phyloP scores from a whole-genome alignment of 1,284 basidiomycete genomes.

The Heterobasidion occidentale region DNA sequence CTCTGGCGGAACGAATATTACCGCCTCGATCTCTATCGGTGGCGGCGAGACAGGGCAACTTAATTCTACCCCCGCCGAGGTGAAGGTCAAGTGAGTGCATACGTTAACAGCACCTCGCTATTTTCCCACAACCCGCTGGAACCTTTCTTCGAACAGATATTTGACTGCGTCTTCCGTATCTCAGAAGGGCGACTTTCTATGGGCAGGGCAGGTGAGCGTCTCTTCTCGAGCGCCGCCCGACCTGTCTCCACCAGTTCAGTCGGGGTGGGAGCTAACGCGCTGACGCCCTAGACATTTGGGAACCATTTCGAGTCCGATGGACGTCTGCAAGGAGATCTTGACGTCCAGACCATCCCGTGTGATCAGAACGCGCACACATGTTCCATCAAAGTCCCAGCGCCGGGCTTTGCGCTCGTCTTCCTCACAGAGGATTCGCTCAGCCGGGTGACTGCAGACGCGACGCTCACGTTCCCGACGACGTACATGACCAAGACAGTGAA shows the following conservation, averaged over 20 bases:
- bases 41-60: constrained; percentile 30
- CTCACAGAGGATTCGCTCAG: constrained; percentile 38
- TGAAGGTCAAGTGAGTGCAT: constrained; percentile 46
- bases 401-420: constrained; percentile 68
- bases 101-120: constrained; percentile 13
- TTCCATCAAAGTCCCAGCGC: constrained; percentile 57
- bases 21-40: constrained; percentile 35
- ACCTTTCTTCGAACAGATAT: constrained; percentile 24
- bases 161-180: constrained; percentile 44
- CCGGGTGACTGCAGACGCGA: constrained; percentile 27
- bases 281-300: constrained; percentile 54
- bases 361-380: constrained; percentile 42
- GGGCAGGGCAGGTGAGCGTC: constrained; percentile 48
- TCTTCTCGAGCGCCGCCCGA: background rate
- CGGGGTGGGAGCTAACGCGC: background rate
- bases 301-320: constrained; percentile 56
- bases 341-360: constrained; percentile 49
- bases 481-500: constrained; percentile 38
- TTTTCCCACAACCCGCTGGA: background rate
- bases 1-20: constrained; percentile 41
- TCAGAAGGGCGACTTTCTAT: constrained; percentile 65
- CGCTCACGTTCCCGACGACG: constrained; percentile 51
- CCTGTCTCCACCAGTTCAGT: background rate
- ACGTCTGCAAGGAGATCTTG: constrained; percentile 40
- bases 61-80: constrained; percentile 28